Percentiles rank a stretch among this genome's conserved stretches.
Conservation (phyloP, 805 yeast species). For the Candida alai region DNA sequence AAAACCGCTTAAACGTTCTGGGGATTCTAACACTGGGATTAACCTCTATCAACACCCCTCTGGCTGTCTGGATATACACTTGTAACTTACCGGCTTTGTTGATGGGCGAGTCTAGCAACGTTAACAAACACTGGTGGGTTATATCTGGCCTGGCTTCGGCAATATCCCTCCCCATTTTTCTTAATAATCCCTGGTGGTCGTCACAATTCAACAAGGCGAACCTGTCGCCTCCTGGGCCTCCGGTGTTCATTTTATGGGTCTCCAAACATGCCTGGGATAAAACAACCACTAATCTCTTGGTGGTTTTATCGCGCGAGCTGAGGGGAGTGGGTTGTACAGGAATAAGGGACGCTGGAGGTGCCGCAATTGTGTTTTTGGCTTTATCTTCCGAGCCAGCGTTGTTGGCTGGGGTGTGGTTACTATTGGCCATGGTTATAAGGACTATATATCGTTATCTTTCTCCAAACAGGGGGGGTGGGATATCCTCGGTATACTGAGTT, state of each 20-base stretch:
- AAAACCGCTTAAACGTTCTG: constrained; percentile 95
- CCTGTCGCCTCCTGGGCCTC: constrained; percentile 72
- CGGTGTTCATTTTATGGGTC: constrained; percentile 82
- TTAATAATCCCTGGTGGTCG: constrained; percentile 93
- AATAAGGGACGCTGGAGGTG: constrained; percentile 63
- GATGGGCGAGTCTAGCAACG: constrained; percentile 93
- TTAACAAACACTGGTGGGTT: constrained; percentile 94
- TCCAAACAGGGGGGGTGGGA: no score
- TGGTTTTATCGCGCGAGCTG: constrained; percentile 77
- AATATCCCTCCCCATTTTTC: constrained; percentile 95
- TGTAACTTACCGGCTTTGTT: constrained; percentile 96
- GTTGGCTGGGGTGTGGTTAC: no score
- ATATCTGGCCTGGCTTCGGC: constrained; percentile 99
- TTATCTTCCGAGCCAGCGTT: no score
- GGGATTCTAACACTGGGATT: constrained; percentile 97
- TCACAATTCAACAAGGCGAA: constrained; percentile 94
- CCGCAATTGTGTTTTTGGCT: constrained; percentile 11
- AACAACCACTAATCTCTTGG: constrained; percentile 90
- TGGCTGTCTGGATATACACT: constrained; percentile 93
- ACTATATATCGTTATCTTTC: no score
- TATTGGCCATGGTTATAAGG: no score
- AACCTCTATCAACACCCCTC: constrained; percentile 92
- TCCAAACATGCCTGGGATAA: constrained; percentile 93
- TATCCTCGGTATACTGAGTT: no score
- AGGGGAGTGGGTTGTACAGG: constrained; percentile 84